Conservation (phyloP, 2,329 filamentous ascomycete species). For the Fusarium lateritium region DNA sequence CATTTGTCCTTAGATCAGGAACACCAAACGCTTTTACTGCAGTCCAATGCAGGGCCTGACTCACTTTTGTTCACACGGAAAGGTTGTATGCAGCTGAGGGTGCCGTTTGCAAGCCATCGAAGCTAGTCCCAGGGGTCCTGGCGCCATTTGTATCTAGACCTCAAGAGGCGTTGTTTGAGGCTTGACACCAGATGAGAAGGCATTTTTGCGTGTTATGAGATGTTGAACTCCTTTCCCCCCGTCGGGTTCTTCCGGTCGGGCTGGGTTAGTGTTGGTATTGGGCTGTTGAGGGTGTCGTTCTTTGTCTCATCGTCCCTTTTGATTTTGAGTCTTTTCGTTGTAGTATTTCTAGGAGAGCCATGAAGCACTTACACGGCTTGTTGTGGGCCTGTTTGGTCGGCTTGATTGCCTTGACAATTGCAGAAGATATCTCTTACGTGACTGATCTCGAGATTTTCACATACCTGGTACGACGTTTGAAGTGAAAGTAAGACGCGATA, state of each 20-base stretch:
- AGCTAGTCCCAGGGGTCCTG: slow-evolving; percentile 48
- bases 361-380: slow-evolving; percentile 44
- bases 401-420: slow-evolving; percentile 22
- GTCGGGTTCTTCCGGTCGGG: slow-evolving; percentile 16
- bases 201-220: slow-evolving; percentile 22
- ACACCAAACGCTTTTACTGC: slow-evolving; percentile 2
- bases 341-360: slow-evolving; percentile 11
- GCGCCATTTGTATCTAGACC: slow-evolving; percentile 37
- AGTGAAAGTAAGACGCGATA: neutral
- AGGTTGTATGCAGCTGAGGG: slow-evolving; percentile 29
- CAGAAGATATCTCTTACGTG: slow-evolving; percentile 58
- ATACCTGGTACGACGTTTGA: slow-evolving; percentile 54
- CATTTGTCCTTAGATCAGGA: neutral
- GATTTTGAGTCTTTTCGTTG: neutral
- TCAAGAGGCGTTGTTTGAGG: slow-evolving; percentile 34
- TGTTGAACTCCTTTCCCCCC: slow-evolving; percentile 15
- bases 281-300: slow-evolving; percentile 16
- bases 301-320: slow-evolving; percentile 8
- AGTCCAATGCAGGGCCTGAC: slow-evolving; percentile 21
- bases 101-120: slow-evolving; percentile 41
- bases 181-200: slow-evolving; percentile 34
- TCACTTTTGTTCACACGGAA: slow-evolving; percentile 7
- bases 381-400: slow-evolving; percentile 16
- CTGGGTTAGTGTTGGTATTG: neutral
- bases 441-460: slow-evolving; percentile 62